Conservation (phyloP, 441 rosid species). For the Croton setiger region DNA sequence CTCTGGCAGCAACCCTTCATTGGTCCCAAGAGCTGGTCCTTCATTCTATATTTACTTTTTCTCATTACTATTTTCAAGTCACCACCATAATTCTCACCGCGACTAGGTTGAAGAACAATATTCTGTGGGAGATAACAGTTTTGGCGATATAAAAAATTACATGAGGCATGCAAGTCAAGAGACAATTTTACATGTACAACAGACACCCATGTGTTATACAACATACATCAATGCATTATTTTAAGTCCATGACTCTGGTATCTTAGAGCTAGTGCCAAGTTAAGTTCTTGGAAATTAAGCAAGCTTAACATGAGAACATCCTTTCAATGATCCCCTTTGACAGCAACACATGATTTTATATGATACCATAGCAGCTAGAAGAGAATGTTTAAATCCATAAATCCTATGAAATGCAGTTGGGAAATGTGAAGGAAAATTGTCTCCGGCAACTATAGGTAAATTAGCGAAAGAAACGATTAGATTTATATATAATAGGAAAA, state of each 20-base stretch:
- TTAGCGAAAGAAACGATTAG: no score
- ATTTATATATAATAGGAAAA: no score
- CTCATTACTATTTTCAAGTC: background rate
- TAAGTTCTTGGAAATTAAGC: no score
- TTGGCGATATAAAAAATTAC: no score
- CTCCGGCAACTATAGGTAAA: constrained; percentile 1
- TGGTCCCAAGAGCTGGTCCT: background rate
- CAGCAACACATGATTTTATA: background rate
- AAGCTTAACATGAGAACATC: background rate
- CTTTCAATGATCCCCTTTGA: background rate
- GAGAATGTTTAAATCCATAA: background rate
- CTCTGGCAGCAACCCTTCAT: background rate
- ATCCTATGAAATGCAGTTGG: constrained; percentile 7
- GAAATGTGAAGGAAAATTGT: background rate
- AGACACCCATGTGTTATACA: no score
- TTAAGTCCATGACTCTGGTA: no score
- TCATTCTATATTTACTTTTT: background rate
- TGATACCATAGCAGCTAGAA: background rate
- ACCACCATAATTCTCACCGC: background rate
- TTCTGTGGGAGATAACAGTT: background rate
- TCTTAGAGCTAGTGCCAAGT: no score
- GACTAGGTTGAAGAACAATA: no score
- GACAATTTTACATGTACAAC: no score
- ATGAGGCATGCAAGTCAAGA: no score
- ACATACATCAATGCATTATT: no score